Base-by-base conservation (phyloP, 1,139 yeast genomes). In the Saccharomycopsis crataegensis region DNA sequence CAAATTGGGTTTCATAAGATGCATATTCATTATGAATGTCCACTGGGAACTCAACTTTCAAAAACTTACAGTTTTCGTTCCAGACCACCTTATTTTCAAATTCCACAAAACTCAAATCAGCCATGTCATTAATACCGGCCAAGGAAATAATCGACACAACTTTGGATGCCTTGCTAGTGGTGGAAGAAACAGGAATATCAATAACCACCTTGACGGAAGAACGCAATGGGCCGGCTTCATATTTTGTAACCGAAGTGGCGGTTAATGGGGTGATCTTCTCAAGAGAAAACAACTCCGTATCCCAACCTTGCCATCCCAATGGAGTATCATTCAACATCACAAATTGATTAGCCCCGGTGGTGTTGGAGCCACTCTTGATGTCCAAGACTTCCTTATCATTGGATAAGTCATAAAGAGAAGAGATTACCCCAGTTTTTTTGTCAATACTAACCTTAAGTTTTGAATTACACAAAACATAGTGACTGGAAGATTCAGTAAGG, bases 1-100 rank as follows among this genome's bases (percentile, higher is more conserved):
- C 98, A 70, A 87, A 93, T 66, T 90, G 96, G 1, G 97, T 90
- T 67, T 93, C 99, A 67, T 88, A 93, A 54, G 81, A 80, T 1
- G 96, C 98, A 55, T 66, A 75, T 41, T 91, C 93, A 41, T 81
- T 76, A 61, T 79, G 79, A 40, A 93, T 77, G 41, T 87, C 86
- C 17, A 93, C 95, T 1, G 97, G 97, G 71, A 93, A 91, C 67
- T 93, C 96, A 8, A 89, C 96, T 68, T 93, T 93, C 67, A 93
- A 77, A 68, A 93, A 93, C 68, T 87, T 83, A 70, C 89, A 86
- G 37, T 80, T 79, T 65, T 90, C 96, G 64, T 86, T 82, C 98
- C 99, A 93, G 49, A 82, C 80, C 16, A 89, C 96, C 48, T 78
- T 76, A 49, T 84, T 78, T 48, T 78, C 78, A 65, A 90, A 86